These are phyloP conservation scores for Ceratocystis eucalypticola DNA, from an alignment of 2,329 filamentous ascomycete genomes.

Conservation along the genomic window DNA sequence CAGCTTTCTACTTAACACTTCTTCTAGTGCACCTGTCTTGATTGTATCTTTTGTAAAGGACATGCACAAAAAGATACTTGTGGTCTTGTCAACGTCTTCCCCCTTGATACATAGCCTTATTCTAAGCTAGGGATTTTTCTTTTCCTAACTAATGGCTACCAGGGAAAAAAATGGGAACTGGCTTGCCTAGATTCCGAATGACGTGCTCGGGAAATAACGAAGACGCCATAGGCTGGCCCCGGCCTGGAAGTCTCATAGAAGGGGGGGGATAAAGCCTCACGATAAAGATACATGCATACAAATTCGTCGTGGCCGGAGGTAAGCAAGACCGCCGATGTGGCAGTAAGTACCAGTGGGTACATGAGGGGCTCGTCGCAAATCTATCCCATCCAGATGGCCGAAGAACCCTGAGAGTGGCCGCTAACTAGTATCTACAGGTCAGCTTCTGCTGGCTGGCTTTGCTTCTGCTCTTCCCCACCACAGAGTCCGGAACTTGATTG, in stretches of 20 bases:
- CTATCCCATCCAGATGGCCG: no score
- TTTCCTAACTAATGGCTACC: background rate
- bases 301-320: background rate
- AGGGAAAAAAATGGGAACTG: slow-evolving; percentile 12
- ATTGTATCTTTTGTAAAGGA: background rate
- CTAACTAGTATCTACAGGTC: no score
- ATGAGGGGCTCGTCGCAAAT: background rate
- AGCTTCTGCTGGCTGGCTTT: background rate
- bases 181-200: slow-evolving; percentile 23
- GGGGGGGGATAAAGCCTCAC: background rate
- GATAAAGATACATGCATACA: background rate
- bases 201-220: slow-evolving; percentile 26
- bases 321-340: background rate
- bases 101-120: no score
- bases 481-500: background rate
- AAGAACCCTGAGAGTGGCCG: no score
- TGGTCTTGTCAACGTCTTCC: background rate
- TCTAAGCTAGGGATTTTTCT: background rate
- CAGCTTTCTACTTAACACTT: background rate
- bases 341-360: background rate
- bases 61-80: background rate
- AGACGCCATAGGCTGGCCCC: slow-evolving; percentile 14
- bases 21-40: background rate
- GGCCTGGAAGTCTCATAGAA: background rate
- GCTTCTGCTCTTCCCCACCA: slow-evolving; percentile 1